phyloP scores from a whole-genome alignment of 1,284 basidiomycete species.

The Boletus smithii region DNA sequence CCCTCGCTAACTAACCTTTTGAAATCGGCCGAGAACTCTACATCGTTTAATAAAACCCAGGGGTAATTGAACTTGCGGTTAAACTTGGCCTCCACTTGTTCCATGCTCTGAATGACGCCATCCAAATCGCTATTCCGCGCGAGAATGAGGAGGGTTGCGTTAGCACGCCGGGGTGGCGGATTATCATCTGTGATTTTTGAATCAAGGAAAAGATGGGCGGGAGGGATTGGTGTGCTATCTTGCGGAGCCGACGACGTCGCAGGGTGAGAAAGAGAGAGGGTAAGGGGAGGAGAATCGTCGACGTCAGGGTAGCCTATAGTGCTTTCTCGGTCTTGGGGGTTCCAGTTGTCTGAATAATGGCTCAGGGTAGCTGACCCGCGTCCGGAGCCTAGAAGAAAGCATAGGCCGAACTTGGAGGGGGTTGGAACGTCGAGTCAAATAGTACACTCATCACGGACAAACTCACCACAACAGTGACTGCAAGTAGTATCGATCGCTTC shows the following conservation, averaged over 20 bases:
- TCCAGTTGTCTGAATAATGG: conserved; percentile 7
- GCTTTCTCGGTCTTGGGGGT: background rate
- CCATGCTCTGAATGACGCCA: conserved; percentile 52
- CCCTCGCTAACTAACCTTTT: conserved; percentile 43
- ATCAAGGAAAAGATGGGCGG: conserved; percentile 8
- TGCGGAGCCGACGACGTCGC: background rate
- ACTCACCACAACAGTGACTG: conserved; percentile 28
- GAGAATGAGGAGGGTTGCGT: conserved; percentile 32
- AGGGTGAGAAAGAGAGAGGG: background rate
- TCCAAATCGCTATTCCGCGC: conserved; percentile 44
- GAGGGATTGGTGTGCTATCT: conserved; percentile 2
- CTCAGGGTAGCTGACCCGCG: conserved; percentile 1
- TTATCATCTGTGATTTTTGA: background rate
- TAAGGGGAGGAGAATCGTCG: background rate
- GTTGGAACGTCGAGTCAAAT: background rate
- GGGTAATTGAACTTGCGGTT: conserved; percentile 66
- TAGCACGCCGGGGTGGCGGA: conserved; percentile 26
- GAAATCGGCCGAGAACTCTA: conserved; percentile 67
- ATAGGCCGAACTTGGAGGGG: conserved; percentile 18
- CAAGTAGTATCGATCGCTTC: conserved; percentile 31
- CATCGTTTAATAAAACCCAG: conserved; percentile 72
- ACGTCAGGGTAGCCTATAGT: background rate
- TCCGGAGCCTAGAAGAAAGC: conserved; percentile 21
- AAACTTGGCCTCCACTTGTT: conserved; percentile 57
- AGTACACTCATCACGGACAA: no score